phyloP scores from a whole-genome alignment of 176 grass and related monocot genomes.

The Thinopyrum elongatum region DNA sequence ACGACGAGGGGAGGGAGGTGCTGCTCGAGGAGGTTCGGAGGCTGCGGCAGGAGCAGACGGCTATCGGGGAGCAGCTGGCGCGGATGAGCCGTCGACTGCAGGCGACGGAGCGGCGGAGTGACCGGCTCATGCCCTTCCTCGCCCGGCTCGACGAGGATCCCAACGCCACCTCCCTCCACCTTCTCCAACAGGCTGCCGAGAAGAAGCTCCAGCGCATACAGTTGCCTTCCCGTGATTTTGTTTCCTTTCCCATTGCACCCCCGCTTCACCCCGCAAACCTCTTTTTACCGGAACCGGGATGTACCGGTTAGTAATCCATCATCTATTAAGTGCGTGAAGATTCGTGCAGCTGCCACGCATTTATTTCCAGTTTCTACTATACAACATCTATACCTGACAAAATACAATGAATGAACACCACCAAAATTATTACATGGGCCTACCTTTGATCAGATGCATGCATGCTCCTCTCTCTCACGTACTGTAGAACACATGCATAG shows the following conservation, averaged over 20 bases:
- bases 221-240: neutral
- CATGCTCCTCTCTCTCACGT: too few relatives aligned
- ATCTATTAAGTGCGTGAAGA: too few relatives aligned
- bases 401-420: too few relatives aligned
- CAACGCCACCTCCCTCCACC: conserved; percentile 26
- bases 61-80: conserved; percentile 54
- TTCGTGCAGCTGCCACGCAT: too few relatives aligned
- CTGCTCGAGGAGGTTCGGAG: conserved; percentile 41
- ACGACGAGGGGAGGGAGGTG: neutral
- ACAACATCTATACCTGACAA: too few relatives aligned
- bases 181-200: conserved; percentile 38
- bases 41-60: conserved; percentile 54
- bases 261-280: neutral
- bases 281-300: too few relatives aligned
- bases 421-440: too few relatives aligned
- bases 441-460: too few relatives aligned
- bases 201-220: conserved; percentile 37
- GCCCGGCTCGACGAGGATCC: conserved; percentile 48
- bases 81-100: conserved; percentile 53
- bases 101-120: conserved; percentile 51
- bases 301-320: too few relatives aligned
- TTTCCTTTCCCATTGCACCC: neutral
- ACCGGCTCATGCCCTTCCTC: conserved; percentile 65
- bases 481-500: too few relatives aligned
- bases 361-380: too few relatives aligned